Conservation (phyloP, 768 basidiomycete species). For the Tricholoma sp. region DNA sequence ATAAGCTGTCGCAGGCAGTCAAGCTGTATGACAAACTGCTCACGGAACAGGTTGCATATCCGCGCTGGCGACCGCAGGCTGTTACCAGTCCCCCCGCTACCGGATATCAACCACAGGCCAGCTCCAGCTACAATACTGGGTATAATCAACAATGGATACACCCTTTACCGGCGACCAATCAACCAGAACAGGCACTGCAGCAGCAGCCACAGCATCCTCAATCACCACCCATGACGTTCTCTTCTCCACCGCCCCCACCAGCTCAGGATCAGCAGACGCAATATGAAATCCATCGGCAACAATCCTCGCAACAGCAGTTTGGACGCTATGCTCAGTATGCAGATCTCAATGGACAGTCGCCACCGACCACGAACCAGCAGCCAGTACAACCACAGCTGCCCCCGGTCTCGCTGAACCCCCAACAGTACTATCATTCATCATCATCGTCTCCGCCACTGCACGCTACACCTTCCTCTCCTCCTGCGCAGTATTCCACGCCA, state of each 20-base stretch:
- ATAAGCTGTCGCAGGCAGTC: constrained; percentile 88
- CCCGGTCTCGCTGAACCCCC: constrained; percentile 20
- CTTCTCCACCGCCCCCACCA: not conserved
- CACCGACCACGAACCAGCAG: constrained; percentile 11
- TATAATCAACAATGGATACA: constrained; percentile 31
- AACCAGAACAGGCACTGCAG: constrained; percentile 7
- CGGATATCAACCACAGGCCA: constrained; percentile 27
- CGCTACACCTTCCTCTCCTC: constrained; percentile 14
- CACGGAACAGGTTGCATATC: constrained; percentile 75
- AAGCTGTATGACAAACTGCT: constrained; percentile 86
- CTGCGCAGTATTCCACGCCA: constrained; percentile 19
- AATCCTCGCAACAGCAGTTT: not conserved
- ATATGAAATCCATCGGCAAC: constrained; percentile 4
- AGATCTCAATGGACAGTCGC: constrained; percentile 10
- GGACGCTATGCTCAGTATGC: not conserved
- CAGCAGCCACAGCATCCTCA: constrained; percentile 12
- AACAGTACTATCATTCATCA: constrained; percentile 5
- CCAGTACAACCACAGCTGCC: constrained; percentile 16
- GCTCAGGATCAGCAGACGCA: constrained; percentile 8
- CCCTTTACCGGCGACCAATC: constrained; percentile 9
- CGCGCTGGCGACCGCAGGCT: constrained; percentile 52
- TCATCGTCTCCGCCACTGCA: constrained; percentile 16
- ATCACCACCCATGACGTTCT: constrained; percentile 17
- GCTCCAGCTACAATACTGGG: constrained; percentile 21
- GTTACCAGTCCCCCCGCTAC: constrained; percentile 20